These are phyloP conservation scores for Cercospora canescens DNA, from an alignment of 2,329 filamentous ascomycete genomes.

Conservation along the genomic window DNA sequence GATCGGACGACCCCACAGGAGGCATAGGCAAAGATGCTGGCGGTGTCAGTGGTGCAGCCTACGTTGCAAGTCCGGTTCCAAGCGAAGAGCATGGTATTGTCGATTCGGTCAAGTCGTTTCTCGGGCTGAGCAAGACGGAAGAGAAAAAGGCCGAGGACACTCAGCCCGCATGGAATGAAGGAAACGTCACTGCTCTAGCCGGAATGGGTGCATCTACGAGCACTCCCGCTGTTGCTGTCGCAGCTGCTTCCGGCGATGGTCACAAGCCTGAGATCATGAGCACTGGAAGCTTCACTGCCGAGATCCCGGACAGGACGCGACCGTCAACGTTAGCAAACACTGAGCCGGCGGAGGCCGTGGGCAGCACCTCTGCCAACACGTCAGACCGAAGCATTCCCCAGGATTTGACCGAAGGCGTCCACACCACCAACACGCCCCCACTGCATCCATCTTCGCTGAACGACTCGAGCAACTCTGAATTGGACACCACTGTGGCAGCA, in stretches of 20 bases:
- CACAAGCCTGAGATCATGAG: not conserved
- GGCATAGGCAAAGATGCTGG: slow-evolving; percentile 23
- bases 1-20: slow-evolving; percentile 19
- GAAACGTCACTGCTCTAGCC: slow-evolving; percentile 4
- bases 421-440: not conserved
- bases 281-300: slow-evolving; percentile 15
- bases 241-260: slow-evolving; percentile 13
- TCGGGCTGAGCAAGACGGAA: slow-evolving; percentile 22
- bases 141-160: slow-evolving; percentile 17
- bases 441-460: not conserved
- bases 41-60: slow-evolving; percentile 24
- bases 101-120: slow-evolving; percentile 25
- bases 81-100: slow-evolving; percentile 23
- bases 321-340: not conserved
- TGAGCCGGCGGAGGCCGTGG: not conserved
- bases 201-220: slow-evolving; percentile 11
- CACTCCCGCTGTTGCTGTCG: slow-evolving; percentile 14
- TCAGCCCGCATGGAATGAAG: slow-evolving; percentile 10
- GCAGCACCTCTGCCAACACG: not conserved
- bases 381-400: not conserved
- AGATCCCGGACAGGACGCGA: slow-evolving; percentile 14
- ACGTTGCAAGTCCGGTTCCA: slow-evolving; percentile 22
- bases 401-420: not conserved
- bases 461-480: not conserved
- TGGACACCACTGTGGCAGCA: not conserved